Conservation (phyloP, 2,329 filamentous ascomycete species). For the Penicillium digitatum region DNA sequence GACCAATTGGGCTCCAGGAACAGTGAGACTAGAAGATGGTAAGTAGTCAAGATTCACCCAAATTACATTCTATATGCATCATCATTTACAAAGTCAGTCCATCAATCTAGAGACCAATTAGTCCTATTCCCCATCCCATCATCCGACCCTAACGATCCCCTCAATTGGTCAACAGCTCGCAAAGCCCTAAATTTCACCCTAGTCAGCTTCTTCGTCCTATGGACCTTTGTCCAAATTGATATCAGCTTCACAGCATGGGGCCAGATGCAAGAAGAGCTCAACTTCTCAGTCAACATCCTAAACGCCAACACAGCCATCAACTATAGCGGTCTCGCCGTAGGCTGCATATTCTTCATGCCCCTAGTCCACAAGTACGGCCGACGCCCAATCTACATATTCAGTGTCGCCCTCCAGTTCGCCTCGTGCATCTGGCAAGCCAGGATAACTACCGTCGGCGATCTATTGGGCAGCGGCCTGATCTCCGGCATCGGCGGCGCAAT, state of each 20-base stretch:
- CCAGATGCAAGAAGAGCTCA: constrained; percentile 42
- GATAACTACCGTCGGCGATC: constrained; percentile 39
- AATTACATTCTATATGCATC: neutral
- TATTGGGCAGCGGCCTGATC: constrained; percentile 44
- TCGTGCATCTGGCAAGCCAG: constrained; percentile 44
- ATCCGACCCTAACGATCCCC: constrained; percentile 26
- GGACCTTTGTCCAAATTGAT: constrained; percentile 34
- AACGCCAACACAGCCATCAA: constrained; percentile 47
- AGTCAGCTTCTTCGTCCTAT: constrained; percentile 26
- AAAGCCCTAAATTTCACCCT: constrained; percentile 27
- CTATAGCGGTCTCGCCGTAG: constrained; percentile 43
- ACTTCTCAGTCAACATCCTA: constrained; percentile 38
- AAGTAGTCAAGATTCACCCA: neutral
- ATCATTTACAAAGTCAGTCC: neutral
- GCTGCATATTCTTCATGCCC: constrained; percentile 45
- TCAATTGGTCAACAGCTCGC: constrained; percentile 25
- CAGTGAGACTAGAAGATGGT: constrained; percentile 21
- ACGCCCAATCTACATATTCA: constrained; percentile 47
- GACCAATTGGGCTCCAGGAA: constrained; percentile 20
- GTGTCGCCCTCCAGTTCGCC: constrained; percentile 38
- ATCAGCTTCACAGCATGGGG: constrained; percentile 44
- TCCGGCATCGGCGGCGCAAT: constrained; percentile 45
- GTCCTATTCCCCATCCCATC: constrained; percentile 24
- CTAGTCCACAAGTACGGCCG: constrained; percentile 48
- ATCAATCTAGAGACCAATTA: constrained; percentile 13